Evolutionary conservation across 345 rosid genomes (phyloP).

Genomic region (Eucalyptus decipiens): DNA sequence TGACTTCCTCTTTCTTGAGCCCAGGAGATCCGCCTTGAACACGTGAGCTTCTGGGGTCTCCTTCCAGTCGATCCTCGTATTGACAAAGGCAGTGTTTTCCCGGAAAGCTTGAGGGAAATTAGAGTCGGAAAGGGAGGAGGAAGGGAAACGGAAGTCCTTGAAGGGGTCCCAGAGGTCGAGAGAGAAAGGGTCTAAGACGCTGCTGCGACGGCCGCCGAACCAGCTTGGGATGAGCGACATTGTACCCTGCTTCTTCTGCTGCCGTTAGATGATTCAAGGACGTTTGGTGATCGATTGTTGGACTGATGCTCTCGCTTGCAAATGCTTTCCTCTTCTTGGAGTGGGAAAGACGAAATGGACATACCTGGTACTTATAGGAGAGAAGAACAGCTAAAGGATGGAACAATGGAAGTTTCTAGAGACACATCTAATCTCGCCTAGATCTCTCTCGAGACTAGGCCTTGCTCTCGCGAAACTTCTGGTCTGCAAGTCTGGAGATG

Average conservation of each 20-base stretch:
- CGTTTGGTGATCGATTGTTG: neutral
- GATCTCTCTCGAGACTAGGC: neutral
- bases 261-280: neutral
- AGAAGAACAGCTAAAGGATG: neutral
- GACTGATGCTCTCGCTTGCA: neutral
- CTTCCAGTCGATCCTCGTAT: too few species aligned
- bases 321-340: neutral
- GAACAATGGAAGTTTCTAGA: neutral
- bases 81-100: too few species aligned
- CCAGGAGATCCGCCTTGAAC: too few species aligned
- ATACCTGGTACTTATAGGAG: neutral
- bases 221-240: too few species aligned
- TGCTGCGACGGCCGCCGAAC: too few species aligned
- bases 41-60: too few species aligned
- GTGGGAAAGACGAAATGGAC: neutral
- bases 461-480: neutral
- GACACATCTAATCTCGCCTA: neutral
- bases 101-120: too few species aligned
- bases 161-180: too few species aligned
- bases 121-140: too few species aligned
- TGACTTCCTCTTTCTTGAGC: too few species aligned
- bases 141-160: too few species aligned
- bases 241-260: neutral
- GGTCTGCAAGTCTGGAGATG: neutral
- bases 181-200: too few species aligned